These are phyloP conservation scores for Trifolium fragiferum DNA, from an alignment of 306 rosid genomes.

Conservation along the genomic window DNA sequence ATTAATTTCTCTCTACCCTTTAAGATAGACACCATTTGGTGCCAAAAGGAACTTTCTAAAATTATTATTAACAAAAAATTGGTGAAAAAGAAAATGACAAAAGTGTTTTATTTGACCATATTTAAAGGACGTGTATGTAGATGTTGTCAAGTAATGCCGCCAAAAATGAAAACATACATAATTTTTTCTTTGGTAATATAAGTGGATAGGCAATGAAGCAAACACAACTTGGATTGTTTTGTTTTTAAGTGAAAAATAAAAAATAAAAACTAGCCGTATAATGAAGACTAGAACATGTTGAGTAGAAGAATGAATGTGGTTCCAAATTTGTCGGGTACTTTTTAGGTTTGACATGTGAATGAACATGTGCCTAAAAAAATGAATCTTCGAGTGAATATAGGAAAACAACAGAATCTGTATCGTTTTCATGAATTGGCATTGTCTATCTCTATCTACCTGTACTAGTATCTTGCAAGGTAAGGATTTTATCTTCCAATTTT, in stretches of 20 bases:
- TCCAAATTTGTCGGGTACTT: slow-evolving; percentile 40
- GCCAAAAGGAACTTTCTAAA: neutral
- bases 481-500: slow-evolving; percentile 9
- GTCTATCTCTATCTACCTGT: slow-evolving; percentile 2
- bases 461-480: slow-evolving; percentile 8
- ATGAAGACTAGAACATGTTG: slow-evolving; percentile 30
- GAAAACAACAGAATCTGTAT: slow-evolving; percentile 18
- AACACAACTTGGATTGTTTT: slow-evolving; percentile 49
- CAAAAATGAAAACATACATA: slow-evolving; percentile 5
- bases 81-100: slow-evolving; percentile 3
- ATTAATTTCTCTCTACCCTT: neutral
- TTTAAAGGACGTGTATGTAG: slow-evolving; percentile 31
- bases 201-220: slow-evolving; percentile 53
- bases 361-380: slow-evolving; percentile 46
- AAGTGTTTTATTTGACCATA: slow-evolving; percentile 19
- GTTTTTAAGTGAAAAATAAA: slow-evolving; percentile 46
- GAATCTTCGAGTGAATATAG: neutral
- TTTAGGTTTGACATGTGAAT: slow-evolving; percentile 45
- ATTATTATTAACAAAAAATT: neutral
- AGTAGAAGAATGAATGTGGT: slow-evolving; percentile 38
- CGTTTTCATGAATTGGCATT: slow-evolving; percentile 23
- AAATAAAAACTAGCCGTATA: slow-evolving; percentile 27
- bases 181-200: slow-evolving; percentile 49
- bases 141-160: slow-evolving; percentile 25
- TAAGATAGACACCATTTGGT: neutral